Evolutionary conservation across 169 alveolate species (phyloP).

Genomic region (Neospora caninum): DNA sequence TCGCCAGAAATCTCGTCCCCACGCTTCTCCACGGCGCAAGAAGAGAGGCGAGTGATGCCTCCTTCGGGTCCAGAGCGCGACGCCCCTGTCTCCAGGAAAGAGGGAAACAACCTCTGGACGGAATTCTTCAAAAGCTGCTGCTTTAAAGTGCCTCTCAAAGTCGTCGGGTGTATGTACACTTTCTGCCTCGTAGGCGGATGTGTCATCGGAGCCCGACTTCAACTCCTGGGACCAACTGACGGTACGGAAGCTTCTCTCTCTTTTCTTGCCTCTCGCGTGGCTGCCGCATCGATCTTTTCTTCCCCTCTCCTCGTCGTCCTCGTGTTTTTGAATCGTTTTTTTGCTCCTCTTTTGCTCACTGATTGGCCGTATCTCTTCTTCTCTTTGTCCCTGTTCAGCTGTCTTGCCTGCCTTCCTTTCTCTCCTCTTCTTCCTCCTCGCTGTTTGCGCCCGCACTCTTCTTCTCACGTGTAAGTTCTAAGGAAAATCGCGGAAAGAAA

Average conservation of each 20-base stretch:
- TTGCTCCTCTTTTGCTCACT: neutral
- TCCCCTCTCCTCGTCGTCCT: neutral
- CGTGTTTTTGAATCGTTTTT: neutral
- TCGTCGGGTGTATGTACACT: conserved; percentile 12
- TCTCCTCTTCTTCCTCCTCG: neutral
- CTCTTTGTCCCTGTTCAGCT: neutral
- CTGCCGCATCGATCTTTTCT: neutral
- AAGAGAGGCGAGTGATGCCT: neutral
- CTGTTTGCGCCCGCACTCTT: neutral
- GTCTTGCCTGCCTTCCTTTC: neutral
- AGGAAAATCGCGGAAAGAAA: neutral
- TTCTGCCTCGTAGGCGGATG: neutral
- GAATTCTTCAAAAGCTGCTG: neutral
- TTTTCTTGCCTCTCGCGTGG: neutral
- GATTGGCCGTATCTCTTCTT: neutral
- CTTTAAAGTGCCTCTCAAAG: neutral
- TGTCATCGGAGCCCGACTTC: neutral
- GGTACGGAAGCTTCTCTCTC: neutral
- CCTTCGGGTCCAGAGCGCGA: neutral
- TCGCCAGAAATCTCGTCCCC: neutral
- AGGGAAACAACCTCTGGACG: neutral
- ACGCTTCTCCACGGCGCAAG: neutral
- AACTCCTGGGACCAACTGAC: neutral
- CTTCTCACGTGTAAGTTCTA: neutral
- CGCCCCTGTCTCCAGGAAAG: neutral